Conservation (phyloP, 2,329 filamentous ascomycete species). For the Fusarium torreyae region DNA sequence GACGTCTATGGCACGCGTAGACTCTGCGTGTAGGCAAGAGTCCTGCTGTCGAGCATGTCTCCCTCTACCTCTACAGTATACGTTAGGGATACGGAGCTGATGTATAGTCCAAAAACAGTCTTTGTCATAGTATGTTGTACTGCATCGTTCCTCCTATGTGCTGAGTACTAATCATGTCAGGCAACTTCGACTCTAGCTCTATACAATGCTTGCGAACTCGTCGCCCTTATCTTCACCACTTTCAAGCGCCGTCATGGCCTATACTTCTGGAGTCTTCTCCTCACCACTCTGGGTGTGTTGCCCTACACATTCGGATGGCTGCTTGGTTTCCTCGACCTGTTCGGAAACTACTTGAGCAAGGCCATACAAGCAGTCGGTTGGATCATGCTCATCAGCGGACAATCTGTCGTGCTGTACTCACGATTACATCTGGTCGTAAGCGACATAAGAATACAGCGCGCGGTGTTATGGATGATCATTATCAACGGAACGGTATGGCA, state of each 20-base stretch:
- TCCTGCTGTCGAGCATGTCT: conserved; percentile 3
- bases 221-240: conserved; percentile 17
- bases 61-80: background rate
- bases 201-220: conserved; percentile 23
- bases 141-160: conserved; percentile 47
- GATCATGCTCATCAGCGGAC: conserved; percentile 21
- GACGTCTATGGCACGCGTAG: background rate
- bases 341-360: conserved; percentile 10
- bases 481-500: conserved; percentile 30
- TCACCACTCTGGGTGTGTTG: conserved; percentile 14
- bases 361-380: conserved; percentile 14
- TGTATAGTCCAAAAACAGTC: conserved; percentile 19
- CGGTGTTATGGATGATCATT: conserved; percentile 31
- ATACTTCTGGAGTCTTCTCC: conserved; percentile 25
- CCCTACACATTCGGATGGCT: conserved; percentile 21
- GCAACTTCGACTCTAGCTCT: conserved; percentile 11
- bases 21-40: background rate
- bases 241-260: conserved; percentile 16
- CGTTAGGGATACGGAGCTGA: background rate
- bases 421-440: conserved; percentile 7
- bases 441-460: conserved; percentile 5
- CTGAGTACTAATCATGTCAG: conserved; percentile 17
- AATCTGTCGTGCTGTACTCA: conserved; percentile 23
- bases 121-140: conserved; percentile 41
- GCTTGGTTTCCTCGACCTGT: conserved; percentile 16